A percentile compares a stretch with the other conserved stretches of the same genome.
phyloP scores from a whole-genome alignment of 345 rosid genomes.

The Geranium rotundifolium region DNA sequence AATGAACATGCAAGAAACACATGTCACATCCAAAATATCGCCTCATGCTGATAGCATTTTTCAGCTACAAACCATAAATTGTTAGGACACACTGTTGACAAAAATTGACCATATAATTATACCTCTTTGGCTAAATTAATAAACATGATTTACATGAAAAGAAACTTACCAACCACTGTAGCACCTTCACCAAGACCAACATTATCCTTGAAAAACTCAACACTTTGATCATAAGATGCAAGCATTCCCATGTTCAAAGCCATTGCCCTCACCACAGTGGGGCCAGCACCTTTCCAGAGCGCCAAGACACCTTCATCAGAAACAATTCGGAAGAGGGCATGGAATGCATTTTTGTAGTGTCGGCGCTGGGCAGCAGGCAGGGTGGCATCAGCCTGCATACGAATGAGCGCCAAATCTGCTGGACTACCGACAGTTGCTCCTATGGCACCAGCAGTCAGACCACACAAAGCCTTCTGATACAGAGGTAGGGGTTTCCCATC shows the following conservation, averaged over 20 bases:
- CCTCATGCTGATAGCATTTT: too few species aligned
- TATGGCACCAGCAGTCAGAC: slow-evolving; percentile 97
- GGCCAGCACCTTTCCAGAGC: slow-evolving; percentile 99
- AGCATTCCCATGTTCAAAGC: slow-evolving; percentile 99
- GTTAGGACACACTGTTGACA: too few species aligned
- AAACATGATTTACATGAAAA: neutral
- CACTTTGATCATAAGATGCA: slow-evolving; percentile 97
- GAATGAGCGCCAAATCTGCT: slow-evolving; percentile 92
- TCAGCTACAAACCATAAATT: too few species aligned
- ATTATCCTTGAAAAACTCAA: slow-evolving; percentile 72
- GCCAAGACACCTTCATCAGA: slow-evolving; percentile 90
- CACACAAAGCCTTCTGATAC: slow-evolving; percentile 94
- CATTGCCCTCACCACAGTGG: slow-evolving; percentile 98
- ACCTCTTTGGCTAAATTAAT: neutral
- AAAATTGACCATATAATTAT: too few species aligned
- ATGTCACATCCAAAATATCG: too few species aligned
- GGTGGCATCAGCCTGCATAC: slow-evolving; percentile 98
- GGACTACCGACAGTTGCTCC: slow-evolving; percentile 91
- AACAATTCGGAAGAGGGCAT: slow-evolving; percentile 74
- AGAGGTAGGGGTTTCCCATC: slow-evolving; percentile 96
- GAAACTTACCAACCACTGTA: slow-evolving; percentile 33
- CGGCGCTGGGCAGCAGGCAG: slow-evolving; percentile 88
- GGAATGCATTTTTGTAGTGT: slow-evolving; percentile 83
- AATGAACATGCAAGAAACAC: too few species aligned
- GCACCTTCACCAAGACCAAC: slow-evolving; percentile 65